Percentiles rank a stretch among this genome's conserved stretches.
These are phyloP conservation scores for Nowakowskiella sp. DNA, from an alignment of 192 early-diverging fungal species.

Conservation along the genomic window DNA sequence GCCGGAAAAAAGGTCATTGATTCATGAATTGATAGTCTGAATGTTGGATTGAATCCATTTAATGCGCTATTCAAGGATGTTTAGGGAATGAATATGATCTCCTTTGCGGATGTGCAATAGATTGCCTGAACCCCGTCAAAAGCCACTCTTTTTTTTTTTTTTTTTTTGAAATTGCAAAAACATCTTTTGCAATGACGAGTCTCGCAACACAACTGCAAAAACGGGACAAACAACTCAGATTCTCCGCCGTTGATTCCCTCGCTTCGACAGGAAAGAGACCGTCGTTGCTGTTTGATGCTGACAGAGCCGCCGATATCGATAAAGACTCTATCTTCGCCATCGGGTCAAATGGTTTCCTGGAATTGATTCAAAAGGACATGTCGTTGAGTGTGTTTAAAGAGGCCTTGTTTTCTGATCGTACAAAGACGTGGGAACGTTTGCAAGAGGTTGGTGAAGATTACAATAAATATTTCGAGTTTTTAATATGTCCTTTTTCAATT, in stretches of 20 bases:
- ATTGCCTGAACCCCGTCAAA: too few relatives aligned
- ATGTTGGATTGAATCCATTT: too few relatives aligned
- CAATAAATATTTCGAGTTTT: slow-evolving; percentile 5
- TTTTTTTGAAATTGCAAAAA: slow-evolving; percentile 1
- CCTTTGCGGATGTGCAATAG: too few relatives aligned
- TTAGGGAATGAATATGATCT: too few relatives aligned
- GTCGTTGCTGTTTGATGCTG: slow-evolving; percentile 73
- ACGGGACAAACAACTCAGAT: slow-evolving; percentile 16
- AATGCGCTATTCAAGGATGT: too few relatives aligned
- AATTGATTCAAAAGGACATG: slow-evolving; percentile 58
- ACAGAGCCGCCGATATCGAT: slow-evolving; percentile 83
- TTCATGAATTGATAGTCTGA: too few relatives aligned
- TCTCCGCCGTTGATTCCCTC: slow-evolving; percentile 10
- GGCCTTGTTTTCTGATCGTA: slow-evolving; percentile 72
- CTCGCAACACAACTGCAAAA: slow-evolving; percentile 7
- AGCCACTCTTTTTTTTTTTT: background rate
- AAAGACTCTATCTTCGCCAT: slow-evolving; percentile 78
- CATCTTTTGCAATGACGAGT: background rate
- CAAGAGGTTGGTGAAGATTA: slow-evolving; percentile 48
- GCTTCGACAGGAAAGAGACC: slow-evolving; percentile 49
- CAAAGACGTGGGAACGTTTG: slow-evolving; percentile 71
- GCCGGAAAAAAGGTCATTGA: too few relatives aligned
- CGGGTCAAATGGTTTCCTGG: slow-evolving; percentile 67
- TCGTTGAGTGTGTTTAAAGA: slow-evolving; percentile 57
- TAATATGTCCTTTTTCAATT: background rate